phyloP scores from a whole-genome alignment of 805 yeast genomes.

The Isabelozyma gotoi region DNA sequence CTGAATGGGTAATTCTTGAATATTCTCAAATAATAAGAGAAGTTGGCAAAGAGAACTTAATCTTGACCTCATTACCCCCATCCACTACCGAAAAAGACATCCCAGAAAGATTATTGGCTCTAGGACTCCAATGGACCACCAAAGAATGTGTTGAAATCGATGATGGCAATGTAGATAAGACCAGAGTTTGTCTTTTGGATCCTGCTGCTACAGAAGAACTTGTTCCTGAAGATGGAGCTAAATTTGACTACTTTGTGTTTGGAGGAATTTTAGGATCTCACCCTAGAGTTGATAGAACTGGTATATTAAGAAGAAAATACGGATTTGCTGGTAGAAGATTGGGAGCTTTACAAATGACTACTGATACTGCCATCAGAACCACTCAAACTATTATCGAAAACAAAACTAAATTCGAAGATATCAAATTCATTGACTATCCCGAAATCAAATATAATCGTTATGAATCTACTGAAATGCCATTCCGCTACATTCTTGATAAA shows the following conservation, averaged over 20 bases:
- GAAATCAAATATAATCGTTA: conserved; percentile 84
- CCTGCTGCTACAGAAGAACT: conserved; percentile 82
- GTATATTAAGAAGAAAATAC: conserved; percentile 74
- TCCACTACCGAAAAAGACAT: conserved; percentile 60
- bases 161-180: conserved; percentile 39
- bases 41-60: conserved; percentile 73
- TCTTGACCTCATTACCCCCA: conserved; percentile 73
- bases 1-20: conserved; percentile 92
- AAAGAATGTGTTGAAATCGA: conserved; percentile 61
- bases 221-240: conserved; percentile 60
- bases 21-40: conserved; percentile 81
- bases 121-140: conserved; percentile 81
- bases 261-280: conserved; percentile 97
- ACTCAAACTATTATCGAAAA: conserved; percentile 76
- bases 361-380: conserved; percentile 95
- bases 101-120: conserved; percentile 55
- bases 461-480: conserved; percentile 98
- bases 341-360: conserved; percentile 91
- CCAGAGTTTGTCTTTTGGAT: conserved; percentile 78
- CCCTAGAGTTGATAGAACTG: conserved; percentile 91
- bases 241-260: conserved; percentile 86
- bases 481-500: conserved; percentile 74
- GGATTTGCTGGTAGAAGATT: conserved; percentile 86
- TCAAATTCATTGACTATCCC: conserved; percentile 88
- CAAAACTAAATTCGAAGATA: conserved; percentile 59